Conservation (phyloP, 306 rosid genomes). For the Vachellia collinsii region DNA sequence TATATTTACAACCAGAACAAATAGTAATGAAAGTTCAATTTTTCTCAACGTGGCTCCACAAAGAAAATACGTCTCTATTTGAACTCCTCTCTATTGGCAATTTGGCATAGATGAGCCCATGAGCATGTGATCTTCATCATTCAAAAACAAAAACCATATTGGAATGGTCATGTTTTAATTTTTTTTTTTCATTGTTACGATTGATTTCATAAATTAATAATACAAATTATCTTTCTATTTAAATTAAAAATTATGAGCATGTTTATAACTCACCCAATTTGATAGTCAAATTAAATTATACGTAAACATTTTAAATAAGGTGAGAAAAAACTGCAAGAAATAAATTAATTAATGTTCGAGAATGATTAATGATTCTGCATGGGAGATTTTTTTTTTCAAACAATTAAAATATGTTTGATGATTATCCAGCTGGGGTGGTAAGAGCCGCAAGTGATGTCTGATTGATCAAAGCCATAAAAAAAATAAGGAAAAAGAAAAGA, state of each 20-base stretch:
- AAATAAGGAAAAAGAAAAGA: background rate
- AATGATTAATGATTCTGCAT: background rate
- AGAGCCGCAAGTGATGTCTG: background rate
- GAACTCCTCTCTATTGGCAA: background rate
- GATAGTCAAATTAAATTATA: no score
- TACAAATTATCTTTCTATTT: no score
- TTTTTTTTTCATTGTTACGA: background rate
- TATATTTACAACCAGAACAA: no score
- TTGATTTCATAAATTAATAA: background rate
- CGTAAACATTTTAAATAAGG: no score
- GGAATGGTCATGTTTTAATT: background rate
- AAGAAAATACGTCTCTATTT: background rate
- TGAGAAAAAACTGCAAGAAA: background rate
- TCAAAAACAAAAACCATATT: background rate
- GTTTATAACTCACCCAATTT: no score
- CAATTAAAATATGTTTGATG: background rate
- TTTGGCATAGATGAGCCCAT: background rate
- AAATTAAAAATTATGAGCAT: no score
- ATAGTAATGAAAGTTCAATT: no score
- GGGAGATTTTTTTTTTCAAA: background rate
- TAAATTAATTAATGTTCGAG: no score
- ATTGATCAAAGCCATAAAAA: background rate
- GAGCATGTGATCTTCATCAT: background rate
- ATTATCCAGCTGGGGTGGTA: background rate
- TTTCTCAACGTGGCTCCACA: no score